phyloP scores from a whole-genome alignment of 257 asterid genomes.

The Solanum pimpinellifolium region DNA sequence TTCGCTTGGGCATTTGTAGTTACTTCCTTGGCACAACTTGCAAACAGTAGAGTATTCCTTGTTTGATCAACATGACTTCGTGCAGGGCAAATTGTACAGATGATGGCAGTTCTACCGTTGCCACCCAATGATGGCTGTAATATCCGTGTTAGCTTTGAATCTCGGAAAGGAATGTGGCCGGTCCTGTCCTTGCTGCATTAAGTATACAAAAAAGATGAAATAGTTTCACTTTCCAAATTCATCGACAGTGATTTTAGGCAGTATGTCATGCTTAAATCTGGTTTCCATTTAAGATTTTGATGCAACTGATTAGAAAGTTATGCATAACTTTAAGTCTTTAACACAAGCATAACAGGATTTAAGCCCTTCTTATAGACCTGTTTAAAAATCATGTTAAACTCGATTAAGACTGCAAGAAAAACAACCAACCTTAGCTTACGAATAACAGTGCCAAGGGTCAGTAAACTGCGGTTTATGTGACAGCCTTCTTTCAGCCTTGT shows the following conservation, averaged over 20 bases:
- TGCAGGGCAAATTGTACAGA: conserved; percentile 21
- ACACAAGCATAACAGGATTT: not conserved
- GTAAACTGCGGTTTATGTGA: conserved; percentile 39
- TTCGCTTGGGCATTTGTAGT: conserved; percentile 14
- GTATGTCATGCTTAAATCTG: not conserved
- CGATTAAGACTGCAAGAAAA: not conserved
- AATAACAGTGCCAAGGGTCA: conserved; percentile 44
- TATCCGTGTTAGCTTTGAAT: conserved; percentile 19
- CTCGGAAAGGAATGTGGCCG: conserved; percentile 13
- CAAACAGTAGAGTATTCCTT: conserved; percentile 17
- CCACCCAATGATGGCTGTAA: conserved; percentile 16
- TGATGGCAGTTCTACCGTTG: conserved; percentile 14
- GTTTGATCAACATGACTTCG: conserved; percentile 17
- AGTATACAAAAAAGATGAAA: not conserved
- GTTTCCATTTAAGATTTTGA: not conserved
- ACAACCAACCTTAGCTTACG: conserved; percentile 41
- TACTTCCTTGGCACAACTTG: conserved; percentile 22
- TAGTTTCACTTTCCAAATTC: not conserved
- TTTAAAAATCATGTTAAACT: not conserved
- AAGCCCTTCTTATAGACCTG: not conserved
- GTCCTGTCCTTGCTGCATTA: conserved; percentile 12
- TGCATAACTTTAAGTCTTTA: not conserved
- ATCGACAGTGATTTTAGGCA: not conserved
- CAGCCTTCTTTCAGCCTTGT: conserved; percentile 40
- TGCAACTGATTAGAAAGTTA: not conserved